Evolutionary conservation across 768 basidiomycete genomes (phyloP).

Genomic region (Obba rivulosa): DNA sequence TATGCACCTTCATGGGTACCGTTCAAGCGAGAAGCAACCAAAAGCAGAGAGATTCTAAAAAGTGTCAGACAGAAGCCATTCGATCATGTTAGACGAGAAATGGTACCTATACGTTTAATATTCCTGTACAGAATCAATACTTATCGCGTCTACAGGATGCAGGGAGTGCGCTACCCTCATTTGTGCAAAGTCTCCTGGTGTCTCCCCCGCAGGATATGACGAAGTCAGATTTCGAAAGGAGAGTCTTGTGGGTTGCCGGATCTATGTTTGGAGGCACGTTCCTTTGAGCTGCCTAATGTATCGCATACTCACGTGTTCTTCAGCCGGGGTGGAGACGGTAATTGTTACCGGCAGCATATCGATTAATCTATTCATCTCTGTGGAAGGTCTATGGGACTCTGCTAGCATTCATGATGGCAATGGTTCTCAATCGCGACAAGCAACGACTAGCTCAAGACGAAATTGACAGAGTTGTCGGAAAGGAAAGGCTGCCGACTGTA

Average conservation of each 20-base stretch:
- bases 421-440: slow-evolving; percentile 28
- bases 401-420: slow-evolving; percentile 27
- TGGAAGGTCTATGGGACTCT: slow-evolving; percentile 21
- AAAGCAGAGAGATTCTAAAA: slow-evolving; percentile 9
- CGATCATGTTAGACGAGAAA: slow-evolving; percentile 15
- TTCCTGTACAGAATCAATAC: too few species aligned
- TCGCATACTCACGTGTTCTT: too few species aligned
- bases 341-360: background rate
- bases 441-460: slow-evolving; percentile 21
- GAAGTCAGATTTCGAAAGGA: background rate
- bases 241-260: slow-evolving; percentile 5
- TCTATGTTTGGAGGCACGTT: slow-evolving; percentile 12
- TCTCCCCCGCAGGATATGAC: slow-evolving; percentile 19
- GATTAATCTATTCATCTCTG: slow-evolving; percentile 37
- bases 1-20: slow-evolving; percentile 22
- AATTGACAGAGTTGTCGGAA: slow-evolving; percentile 21
- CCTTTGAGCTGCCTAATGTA: background rate
- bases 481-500: slow-evolving; percentile 14
- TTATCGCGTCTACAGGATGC: background rate
- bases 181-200: slow-evolving; percentile 9
- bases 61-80: slow-evolving; percentile 13
- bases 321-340: slow-evolving; percentile 14
- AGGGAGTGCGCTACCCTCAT: slow-evolving; percentile 12
- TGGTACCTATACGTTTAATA: slow-evolving; percentile 11
- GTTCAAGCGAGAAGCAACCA: slow-evolving; percentile 17